These are phyloP conservation scores for Fraxinus angustifolia DNA, from an alignment of 305 asterid genomes.

Conservation along the genomic window DNA sequence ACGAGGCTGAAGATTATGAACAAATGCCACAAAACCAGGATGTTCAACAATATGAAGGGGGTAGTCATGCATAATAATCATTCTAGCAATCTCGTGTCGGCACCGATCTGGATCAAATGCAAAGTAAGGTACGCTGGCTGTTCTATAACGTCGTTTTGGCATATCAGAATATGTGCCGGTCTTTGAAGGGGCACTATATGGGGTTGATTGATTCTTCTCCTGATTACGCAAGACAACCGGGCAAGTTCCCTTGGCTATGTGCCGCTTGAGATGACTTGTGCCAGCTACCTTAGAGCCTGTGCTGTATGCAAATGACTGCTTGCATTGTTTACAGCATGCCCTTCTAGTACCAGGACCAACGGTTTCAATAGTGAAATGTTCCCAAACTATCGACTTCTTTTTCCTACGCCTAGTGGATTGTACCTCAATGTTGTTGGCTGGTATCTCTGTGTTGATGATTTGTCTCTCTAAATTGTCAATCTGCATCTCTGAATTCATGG, in stretches of 20 bases:
- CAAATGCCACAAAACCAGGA: constrained; percentile 77
- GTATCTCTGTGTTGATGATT: constrained; percentile 36
- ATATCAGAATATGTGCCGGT: constrained; percentile 41
- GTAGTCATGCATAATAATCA: constrained; percentile 91
- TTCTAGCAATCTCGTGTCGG: constrained; percentile 74
- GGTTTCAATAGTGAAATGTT: constrained; percentile 82
- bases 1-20: constrained; percentile 79
- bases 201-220: constrained; percentile 47
- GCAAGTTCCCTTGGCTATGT: constrained; percentile 86
- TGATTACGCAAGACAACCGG: constrained; percentile 68
- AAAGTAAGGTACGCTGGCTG: constrained; percentile 49
- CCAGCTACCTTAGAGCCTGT: constrained; percentile 93
- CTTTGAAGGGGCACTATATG: constrained; percentile 69
- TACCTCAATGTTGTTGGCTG: constrained; percentile 30
- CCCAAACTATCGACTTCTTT: constrained; percentile 97
- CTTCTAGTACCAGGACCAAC: constrained; percentile 67
- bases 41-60: constrained; percentile 95
- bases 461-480: constrained; percentile 45
- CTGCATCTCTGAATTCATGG: constrained; percentile 42
- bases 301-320: constrained; percentile 91
- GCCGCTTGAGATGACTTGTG: constrained; percentile 97
- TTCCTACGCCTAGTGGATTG: constrained; percentile 76
- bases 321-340: constrained; percentile 91
- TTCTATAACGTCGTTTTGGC: constrained; percentile 66
- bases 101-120: constrained; percentile 78